These are phyloP conservation scores for Saccharomyces eubayanus DNA, from an alignment of 805 yeast genomes.

Conservation along the genomic window DNA sequence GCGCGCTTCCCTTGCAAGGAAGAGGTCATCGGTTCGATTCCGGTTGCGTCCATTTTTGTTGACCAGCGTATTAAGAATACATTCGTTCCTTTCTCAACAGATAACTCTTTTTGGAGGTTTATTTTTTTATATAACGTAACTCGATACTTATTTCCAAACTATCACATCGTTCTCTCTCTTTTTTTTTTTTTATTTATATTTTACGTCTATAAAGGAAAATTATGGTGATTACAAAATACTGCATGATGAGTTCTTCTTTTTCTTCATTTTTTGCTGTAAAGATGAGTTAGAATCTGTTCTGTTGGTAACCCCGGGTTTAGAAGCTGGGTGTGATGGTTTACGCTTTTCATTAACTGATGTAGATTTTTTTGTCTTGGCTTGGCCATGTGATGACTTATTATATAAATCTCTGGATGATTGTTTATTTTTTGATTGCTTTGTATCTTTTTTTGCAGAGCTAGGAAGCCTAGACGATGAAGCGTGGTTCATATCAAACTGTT, in stretches of 20 bases:
- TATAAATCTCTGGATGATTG: background rate
- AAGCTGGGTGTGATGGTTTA: background rate
- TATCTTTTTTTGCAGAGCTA: background rate
- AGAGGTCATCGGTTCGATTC: constrained; percentile 3
- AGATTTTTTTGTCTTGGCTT: background rate
- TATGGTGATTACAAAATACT: constrained; percentile 8
- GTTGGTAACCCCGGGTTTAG: background rate
- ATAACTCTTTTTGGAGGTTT: background rate
- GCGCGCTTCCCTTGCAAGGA: background rate
- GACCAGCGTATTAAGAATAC: too few relatives aligned
- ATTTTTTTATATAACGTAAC: background rate
- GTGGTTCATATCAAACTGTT: background rate
- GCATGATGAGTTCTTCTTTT: constrained; percentile 16
- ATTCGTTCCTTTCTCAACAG: background rate
- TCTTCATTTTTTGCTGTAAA: constrained; percentile 11
- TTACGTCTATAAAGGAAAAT: background rate
- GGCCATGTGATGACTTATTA: constrained; percentile 4
- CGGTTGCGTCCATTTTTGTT: constrained; percentile 1
- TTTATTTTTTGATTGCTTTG: background rate
- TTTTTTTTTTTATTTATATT: background rate
- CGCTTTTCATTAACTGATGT: background rate
- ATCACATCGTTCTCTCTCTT: background rate
- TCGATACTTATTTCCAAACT: background rate
- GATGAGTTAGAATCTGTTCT: background rate
- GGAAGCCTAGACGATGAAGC: background rate